Base-by-base conservation (phyloP, 768 basidiomycete genomes). In the Tricholoma furcatifolium region DNA sequence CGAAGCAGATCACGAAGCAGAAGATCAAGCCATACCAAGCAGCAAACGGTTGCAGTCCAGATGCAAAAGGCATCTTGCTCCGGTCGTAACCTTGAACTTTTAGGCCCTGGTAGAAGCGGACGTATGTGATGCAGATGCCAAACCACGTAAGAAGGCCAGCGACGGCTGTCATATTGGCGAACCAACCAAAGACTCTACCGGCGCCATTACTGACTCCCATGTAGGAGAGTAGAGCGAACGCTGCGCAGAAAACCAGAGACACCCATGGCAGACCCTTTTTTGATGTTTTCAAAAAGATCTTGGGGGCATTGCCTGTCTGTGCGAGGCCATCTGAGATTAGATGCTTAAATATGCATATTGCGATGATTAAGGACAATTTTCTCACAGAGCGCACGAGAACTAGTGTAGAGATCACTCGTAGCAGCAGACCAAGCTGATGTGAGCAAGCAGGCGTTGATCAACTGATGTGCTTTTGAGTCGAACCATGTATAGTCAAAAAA, bases 401-500 rank as follows among this genome's bases (percentile, higher is more conserved):
- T 87, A 3, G 92, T 94, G 72, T 93, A 96, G 42, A 97, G 67
- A 65, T 96, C 93, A 66, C 87, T 89, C 20, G 86, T 87, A 5
- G 90, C 91, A 31, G 94, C 93, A 21, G 93, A 96, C 87, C 91
- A 94, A 5, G 94, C 93, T 2, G 93, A 91, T 35, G 88, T 91
- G 57, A 98, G 70, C 12, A 96, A 76, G 65, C 82, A 84, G 3
- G 87, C 89, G 62, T 91, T 93, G 65, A 92, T 91, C 35, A 91
- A 73, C 85, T 88, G 41, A 18, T 27, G 2, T 12, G 42, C 27
- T 12, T 18, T 40, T 41, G 3, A 43, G 48, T 27, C 23, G 38
- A 45, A 12, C n/a, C n/a, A 60, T 50, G n/a, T 17, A 23, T 21
- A 23, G 27, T 15, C 12, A 30, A 18, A 21, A 18, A 21, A 34